Conservation (phyloP, 768 basidiomycete genomes). For the Pulveroboletus ravenelii region DNA sequence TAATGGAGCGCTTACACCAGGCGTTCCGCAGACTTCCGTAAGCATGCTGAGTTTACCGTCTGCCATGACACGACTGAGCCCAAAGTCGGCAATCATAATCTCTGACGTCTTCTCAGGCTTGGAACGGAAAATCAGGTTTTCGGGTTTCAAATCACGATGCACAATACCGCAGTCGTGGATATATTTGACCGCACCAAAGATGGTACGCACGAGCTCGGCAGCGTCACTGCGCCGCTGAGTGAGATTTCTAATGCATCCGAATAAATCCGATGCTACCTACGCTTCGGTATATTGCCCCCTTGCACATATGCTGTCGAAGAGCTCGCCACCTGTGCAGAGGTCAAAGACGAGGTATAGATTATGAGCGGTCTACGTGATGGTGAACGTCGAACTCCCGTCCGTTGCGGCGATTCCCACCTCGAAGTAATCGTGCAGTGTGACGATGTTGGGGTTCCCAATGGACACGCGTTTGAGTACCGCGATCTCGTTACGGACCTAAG, state of each 20-base stretch:
- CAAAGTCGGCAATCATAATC: conserved; percentile 97
- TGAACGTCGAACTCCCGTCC: background rate
- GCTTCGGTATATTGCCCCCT: conserved; percentile 96
- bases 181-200: conserved; percentile 84
- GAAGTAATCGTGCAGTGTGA: conserved; percentile 94
- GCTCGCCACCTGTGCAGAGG: conserved; percentile 93
- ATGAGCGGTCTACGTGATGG: conserved; percentile 63
- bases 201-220: conserved; percentile 79
- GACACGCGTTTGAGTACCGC: conserved; percentile 91
- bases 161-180: conserved; percentile 91
- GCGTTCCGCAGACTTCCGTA: conserved; percentile 95
- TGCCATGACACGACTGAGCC: conserved; percentile 85
- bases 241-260: conserved; percentile 11
- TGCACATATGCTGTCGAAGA: conserved; percentile 98
- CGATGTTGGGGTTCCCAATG: conserved; percentile 84
- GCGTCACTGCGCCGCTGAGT: conserved; percentile 64
- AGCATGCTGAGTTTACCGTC: conserved; percentile 82
- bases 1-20: conserved; percentile 51
- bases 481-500: conserved; percentile 94
- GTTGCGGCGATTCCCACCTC: conserved; percentile 49
- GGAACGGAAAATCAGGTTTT: conserved; percentile 93
- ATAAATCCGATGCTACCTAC: conserved; percentile 39
- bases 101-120: conserved; percentile 80
- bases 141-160: conserved; percentile 95
- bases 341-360: conserved; percentile 95